phyloP scores from a whole-genome alignment of 805 yeast genomes.

The Phaffomyces antillensis region DNA sequence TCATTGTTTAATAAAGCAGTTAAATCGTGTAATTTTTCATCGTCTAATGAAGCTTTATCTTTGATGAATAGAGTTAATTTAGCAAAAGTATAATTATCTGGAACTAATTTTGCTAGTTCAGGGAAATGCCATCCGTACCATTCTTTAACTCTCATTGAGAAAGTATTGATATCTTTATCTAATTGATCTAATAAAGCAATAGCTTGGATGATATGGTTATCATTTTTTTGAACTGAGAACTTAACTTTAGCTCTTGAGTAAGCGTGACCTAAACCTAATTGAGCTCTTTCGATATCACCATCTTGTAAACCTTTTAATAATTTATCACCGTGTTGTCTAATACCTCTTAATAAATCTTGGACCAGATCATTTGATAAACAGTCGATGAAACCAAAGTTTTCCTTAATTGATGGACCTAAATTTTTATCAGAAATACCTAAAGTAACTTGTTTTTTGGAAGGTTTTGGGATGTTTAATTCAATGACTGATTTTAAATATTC shows the following conservation, averaged over 20 bases:
- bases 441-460: slow-evolving; percentile 53
- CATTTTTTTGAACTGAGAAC: slow-evolving; percentile 97
- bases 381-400: slow-evolving; percentile 79
- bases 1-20: slow-evolving; percentile 81
- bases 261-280: slow-evolving; percentile 97
- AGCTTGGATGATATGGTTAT: slow-evolving; percentile 98
- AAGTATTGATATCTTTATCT: slow-evolving; percentile 95
- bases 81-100: slow-evolving; percentile 97
- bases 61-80: slow-evolving; percentile 72
- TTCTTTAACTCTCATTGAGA: slow-evolving; percentile 98
- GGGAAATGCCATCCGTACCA: slow-evolving; percentile 99
- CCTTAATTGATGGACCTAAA: slow-evolving; percentile 96
- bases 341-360: slow-evolving; percentile 92
- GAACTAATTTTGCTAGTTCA: slow-evolving; percentile 92
- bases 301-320: slow-evolving; percentile 85
- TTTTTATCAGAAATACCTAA: slow-evolving; percentile 92
- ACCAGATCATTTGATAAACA: slow-evolving; percentile 86
- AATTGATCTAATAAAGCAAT: slow-evolving; percentile 93
- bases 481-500: slow-evolving; percentile 85
- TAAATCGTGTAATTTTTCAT: slow-evolving; percentile 79
- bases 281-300: slow-evolving; percentile 97
- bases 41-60: slow-evolving; percentile 79
- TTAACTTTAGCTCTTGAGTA: slow-evolving; percentile 98
- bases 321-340: slow-evolving; percentile 85
- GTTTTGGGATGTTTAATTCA: slow-evolving; percentile 85